phyloP scores from a whole-genome alignment of 1,284 basidiomycete species.

The Leccinum huronense region DNA sequence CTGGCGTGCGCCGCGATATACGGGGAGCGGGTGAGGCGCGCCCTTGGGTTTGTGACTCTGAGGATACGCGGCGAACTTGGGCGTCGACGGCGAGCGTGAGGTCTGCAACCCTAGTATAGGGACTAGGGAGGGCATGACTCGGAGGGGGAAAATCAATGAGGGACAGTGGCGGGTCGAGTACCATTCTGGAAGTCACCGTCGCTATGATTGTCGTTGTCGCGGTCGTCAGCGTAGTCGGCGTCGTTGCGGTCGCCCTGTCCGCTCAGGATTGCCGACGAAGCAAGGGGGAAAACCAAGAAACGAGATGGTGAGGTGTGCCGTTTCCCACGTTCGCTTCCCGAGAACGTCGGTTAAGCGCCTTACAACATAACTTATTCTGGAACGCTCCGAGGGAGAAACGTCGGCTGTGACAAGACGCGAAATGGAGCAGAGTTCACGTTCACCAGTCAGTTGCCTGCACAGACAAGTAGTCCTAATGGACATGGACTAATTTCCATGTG shows the following conservation, averaged over 20 bases:
- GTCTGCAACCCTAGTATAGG: constrained; percentile 17
- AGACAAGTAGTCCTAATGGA: not conserved
- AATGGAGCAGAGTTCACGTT: not conserved
- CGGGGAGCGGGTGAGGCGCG: constrained; percentile 31
- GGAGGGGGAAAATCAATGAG: constrained; percentile 15
- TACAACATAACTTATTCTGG: constrained; percentile 4
- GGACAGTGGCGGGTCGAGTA: constrained; percentile 18
- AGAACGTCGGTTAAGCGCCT: constrained; percentile 21
- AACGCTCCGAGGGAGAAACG: not conserved
- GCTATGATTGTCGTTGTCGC: constrained; percentile 18
- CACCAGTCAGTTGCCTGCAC: constrained; percentile 5
- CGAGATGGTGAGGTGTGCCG: constrained; percentile 11
- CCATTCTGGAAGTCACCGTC: constrained; percentile 19
- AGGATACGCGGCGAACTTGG: constrained; percentile 27
- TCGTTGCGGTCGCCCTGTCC: constrained; percentile 23
- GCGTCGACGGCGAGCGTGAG: constrained; percentile 10
- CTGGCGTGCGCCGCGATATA: constrained; percentile 34
- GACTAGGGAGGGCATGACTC: constrained; percentile 18
- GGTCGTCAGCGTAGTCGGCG: constrained; percentile 8
- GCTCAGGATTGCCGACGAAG: constrained; percentile 14
- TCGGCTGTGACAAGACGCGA: constrained; percentile 13
- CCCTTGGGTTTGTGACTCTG: constrained; percentile 28
- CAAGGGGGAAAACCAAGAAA: constrained; percentile 23
- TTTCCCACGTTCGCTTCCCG: constrained; percentile 28
- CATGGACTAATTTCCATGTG: not conserved